These are phyloP conservation scores for Volutella citrinella DNA, from an alignment of 2,329 filamentous ascomycete species.

Conservation along the genomic window DNA sequence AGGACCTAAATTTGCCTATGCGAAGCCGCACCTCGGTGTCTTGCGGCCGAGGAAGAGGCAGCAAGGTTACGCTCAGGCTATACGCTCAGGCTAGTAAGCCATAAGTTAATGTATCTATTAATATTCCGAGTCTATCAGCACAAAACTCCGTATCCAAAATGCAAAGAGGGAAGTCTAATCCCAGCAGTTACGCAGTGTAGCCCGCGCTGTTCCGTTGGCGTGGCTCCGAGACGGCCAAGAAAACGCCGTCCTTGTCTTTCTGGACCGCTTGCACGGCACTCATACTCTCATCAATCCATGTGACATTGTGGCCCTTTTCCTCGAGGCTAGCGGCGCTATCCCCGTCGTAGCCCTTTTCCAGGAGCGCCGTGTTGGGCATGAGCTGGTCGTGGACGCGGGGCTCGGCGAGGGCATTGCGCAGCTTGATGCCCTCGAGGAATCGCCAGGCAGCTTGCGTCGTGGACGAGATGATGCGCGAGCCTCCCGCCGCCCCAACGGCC, in stretches of 20 bases:
- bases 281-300: conserved; percentile 59
- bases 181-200: too few relatives aligned
- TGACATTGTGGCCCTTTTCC: conserved; percentile 66
- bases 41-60: too few relatives aligned
- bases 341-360: conserved; percentile 70
- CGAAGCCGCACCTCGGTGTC: too few relatives aligned
- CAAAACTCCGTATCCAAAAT: too few relatives aligned
- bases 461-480: conserved; percentile 77
- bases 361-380: conserved; percentile 63
- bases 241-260: conserved; percentile 59
- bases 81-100: too few relatives aligned
- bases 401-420: conserved; percentile 58
- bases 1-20: too few relatives aligned
- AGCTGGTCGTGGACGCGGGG: conserved; percentile 81
- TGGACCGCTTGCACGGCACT: conserved; percentile 66
- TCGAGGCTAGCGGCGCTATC: conserved; percentile 61
- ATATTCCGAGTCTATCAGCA: too few relatives aligned
- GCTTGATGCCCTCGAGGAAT: conserved; percentile 62
- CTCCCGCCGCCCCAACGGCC: conserved; percentile 73
- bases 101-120: too few relatives aligned
- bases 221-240: conserved; percentile 76
- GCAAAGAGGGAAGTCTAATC: too few relatives aligned
- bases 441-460: conserved; percentile 74
- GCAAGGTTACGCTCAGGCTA: too few relatives aligned
- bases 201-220: conserved; percentile 70